Evolutionary conservation across 2,329 filamentous ascomycete genomes (phyloP), one percentile per base, ranked within the genome.

Genomic region (Fusarium mexicanum): DNA sequence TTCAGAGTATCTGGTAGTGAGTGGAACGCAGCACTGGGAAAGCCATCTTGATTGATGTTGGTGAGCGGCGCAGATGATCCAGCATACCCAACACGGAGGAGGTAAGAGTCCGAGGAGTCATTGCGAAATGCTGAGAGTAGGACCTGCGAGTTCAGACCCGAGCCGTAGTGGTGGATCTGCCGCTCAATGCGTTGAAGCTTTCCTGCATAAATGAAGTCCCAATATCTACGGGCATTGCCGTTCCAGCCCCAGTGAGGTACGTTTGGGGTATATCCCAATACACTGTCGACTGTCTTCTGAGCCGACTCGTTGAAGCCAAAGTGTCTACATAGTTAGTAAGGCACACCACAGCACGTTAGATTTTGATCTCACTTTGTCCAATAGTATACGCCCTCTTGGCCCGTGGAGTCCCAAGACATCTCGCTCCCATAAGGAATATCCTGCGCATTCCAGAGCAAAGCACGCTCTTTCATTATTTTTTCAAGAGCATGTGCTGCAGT

Each of bases 201-300:
- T 31, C 83, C 84, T 13, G 78, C 84, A 61, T 86, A 86, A 55
- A 87, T 79, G 60, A 88, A 89, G 74, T 91, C 89, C 89, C 89
- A 91, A 78, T 90, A 91, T 11, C 89, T 80, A 4, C 89, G 84
- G 1, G 89, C 88, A 69, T 90, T 91, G 18, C 89, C 89, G 59
- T 91, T 90, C 87, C 87, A 91, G 6, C 87, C 89, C 89, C 89
- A 91, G 71, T 91, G 89, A 2, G 88, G 82, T 0, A 91, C 86
- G 0, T 87, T 88, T 0, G 89, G 88, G 82, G 86, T 89, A 70
- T 87, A 91, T 0, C 87, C 89, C 3, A 88, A 77, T 8, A 91
- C 87, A 29, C 85, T 87, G 63, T 87, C 83, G 51, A 91, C 81
- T 0, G 85, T 86, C 72, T 90, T 90, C 3, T 78, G 78, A 0